A percentile compares a stretch with the other conserved stretches of the same genome.
phyloP scores from a whole-genome alignment of 2,329 filamentous ascomycete species.

The Colletotrichum aenigma region DNA sequence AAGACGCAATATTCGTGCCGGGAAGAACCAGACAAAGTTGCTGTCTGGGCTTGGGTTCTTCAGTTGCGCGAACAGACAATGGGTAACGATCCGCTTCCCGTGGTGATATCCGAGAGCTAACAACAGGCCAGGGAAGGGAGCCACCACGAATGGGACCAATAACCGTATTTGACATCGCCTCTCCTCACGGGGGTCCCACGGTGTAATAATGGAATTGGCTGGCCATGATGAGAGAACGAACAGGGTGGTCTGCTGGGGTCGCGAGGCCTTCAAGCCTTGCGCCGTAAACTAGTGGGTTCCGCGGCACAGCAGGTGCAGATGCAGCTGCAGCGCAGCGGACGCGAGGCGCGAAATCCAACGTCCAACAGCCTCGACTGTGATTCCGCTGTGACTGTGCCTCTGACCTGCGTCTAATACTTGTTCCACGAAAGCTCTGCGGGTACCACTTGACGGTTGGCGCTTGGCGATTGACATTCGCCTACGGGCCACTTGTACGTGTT shows the following conservation, averaged over 20 bases:
- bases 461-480: background rate
- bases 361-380: background rate
- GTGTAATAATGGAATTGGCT: background rate
- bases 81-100: conserved; percentile 5
- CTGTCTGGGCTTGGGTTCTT: background rate
- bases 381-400: background rate
- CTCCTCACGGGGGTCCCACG: background rate
- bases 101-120: conserved; percentile 6
- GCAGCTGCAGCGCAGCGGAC: background rate
- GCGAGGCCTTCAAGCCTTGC: background rate
- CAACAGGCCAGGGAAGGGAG: background rate
- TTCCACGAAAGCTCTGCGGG: background rate
- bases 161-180: background rate
- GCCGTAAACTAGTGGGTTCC: background rate
- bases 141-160: conserved; percentile 5
- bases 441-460: background rate
- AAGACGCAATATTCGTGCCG: background rate
- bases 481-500: background rate
- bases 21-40: background rate
- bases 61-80: conserved; percentile 15
- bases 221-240: background rate
- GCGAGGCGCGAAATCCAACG: background rate
- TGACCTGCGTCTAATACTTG: background rate
- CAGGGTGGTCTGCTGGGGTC: background rate
- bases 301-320: background rate